Evolutionary conservation across 495 filamentous ascomycete genomes (phyloP).

Genomic region (Halenospora varia): DNA sequence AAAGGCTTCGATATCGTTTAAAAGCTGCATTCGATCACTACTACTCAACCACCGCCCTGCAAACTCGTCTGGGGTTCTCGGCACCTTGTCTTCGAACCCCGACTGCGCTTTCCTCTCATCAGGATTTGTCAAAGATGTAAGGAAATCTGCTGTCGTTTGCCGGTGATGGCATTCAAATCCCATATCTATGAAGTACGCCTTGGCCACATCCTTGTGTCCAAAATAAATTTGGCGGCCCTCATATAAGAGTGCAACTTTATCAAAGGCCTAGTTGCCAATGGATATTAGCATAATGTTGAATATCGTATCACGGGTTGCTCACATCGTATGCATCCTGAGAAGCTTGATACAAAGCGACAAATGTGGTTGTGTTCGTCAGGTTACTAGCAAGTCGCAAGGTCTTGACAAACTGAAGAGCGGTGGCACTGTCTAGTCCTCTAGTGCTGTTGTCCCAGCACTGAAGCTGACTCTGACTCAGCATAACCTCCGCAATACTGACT

Average conservation of each 20-base stretch:
- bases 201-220: conserved; percentile 51
- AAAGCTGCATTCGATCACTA: conserved; percentile 54
- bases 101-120: conserved; percentile 53
- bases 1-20: conserved; percentile 65
- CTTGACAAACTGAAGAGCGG: conserved; percentile 42
- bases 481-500: conserved; percentile 71
- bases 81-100: conserved; percentile 59
- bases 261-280: conserved; percentile 37
- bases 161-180: conserved; percentile 50
- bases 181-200: conserved; percentile 55
- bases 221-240: conserved; percentile 65
- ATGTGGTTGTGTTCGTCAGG: conserved; percentile 28
- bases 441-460: conserved; percentile 53
- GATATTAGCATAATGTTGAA: conserved; percentile 49
- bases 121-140: conserved; percentile 66
- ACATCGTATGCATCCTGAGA: conserved; percentile 41
- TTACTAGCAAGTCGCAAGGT: conserved; percentile 45
- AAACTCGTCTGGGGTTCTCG: conserved; percentile 68
- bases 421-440: conserved; percentile 46
- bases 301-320: conserved; percentile 53
- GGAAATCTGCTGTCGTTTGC: conserved; percentile 63
- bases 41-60: conserved; percentile 70
- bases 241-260: conserved; percentile 59
- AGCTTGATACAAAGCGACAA: conserved; percentile 49
- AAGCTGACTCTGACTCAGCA: conserved; percentile 56